These are phyloP conservation scores for Globisporangium camurandrum DNA, from an alignment of 352 stramenopile genomes.

Conservation along the genomic window DNA sequence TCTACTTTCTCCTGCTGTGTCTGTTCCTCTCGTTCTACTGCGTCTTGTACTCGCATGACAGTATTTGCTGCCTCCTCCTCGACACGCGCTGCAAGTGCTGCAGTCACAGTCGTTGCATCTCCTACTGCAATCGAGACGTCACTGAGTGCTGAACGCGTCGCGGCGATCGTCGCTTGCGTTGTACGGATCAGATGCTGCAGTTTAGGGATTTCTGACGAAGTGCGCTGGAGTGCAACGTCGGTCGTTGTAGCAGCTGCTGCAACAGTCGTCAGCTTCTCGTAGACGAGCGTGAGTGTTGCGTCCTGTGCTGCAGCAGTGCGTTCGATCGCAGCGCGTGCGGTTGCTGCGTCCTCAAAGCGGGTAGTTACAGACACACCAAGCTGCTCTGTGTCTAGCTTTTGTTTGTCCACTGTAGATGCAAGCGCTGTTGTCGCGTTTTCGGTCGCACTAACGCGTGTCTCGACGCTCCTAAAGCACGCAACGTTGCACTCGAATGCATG, in stretches of 20 bases:
- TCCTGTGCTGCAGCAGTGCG: constrained; percentile 22
- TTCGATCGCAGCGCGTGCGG: constrained; percentile 35
- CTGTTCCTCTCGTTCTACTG: no score
- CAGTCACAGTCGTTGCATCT: constrained; percentile 22
- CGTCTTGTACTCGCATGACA: no score
- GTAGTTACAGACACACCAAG: constrained; percentile 19
- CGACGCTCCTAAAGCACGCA: no score
- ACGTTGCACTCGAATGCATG: no score
- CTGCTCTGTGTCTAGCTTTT: constrained; percentile 33
- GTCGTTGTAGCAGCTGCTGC: constrained; percentile 30
- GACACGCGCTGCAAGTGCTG: constrained; percentile 23
- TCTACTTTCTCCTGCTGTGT: constrained; percentile 22
- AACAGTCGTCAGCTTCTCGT: constrained; percentile 39
- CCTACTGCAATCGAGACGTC: constrained; percentile 25
- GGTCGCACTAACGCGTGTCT: no score
- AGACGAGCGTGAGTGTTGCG: no score
- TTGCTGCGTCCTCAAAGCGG: constrained; percentile 20
- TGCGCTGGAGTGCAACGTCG: constrained; percentile 29
- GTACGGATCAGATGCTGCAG: constrained; percentile 30
- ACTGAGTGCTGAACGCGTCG: constrained; percentile 28
- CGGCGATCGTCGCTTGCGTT: constrained; percentile 32
- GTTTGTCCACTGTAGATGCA: no score
- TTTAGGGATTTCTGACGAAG: constrained; percentile 43
- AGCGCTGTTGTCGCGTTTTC: no score
- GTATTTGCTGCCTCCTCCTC: constrained; percentile 23